Evolutionary conservation across 1,284 basidiomycete genomes (phyloP).

Genomic region (Sparassis latifolia): DNA sequence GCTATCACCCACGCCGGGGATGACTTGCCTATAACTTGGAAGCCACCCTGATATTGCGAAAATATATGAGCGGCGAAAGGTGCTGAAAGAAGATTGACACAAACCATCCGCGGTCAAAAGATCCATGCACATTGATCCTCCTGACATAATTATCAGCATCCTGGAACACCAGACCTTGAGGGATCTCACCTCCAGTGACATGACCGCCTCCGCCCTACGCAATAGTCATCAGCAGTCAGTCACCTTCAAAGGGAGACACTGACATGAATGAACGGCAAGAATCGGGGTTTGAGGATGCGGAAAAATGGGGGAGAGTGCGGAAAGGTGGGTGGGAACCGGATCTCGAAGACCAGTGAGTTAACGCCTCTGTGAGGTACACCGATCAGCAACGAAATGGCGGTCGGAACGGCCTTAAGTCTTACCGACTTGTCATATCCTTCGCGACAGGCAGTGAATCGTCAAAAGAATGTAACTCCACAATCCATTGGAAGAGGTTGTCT

Average conservation of each 20-base stretch:
- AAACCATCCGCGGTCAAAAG: slow-evolving; percentile 53
- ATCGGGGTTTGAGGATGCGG: slow-evolving; percentile 54
- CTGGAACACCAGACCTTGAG: no score
- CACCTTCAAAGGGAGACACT: not conserved
- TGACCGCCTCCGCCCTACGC: slow-evolving; percentile 53
- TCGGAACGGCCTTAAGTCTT: slow-evolving; percentile 7
- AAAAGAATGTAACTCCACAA: slow-evolving; percentile 61
- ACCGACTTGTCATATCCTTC: slow-evolving; percentile 46
- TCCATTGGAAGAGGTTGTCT: slow-evolving; percentile 64
- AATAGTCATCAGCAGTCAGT: not conserved
- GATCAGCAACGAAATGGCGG: not conserved
- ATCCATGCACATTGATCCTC: slow-evolving; percentile 66
- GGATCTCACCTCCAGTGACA: slow-evolving; percentile 45
- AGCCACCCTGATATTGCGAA: no score
- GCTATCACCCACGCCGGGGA: not conserved
- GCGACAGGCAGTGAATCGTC: slow-evolving; percentile 48
- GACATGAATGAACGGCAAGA: slow-evolving; percentile 48
- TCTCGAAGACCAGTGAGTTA: slow-evolving; percentile 59
- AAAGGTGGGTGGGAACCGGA: slow-evolving; percentile 51
- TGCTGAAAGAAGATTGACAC: slow-evolving; percentile 6
- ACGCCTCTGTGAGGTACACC: slow-evolving; percentile 28
- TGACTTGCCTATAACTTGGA: no score
- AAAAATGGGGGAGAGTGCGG: slow-evolving; percentile 59
- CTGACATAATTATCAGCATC: slow-evolving; percentile 23
- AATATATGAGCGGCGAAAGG: not conserved